Base-by-base conservation (phyloP, 345 rosid genomes). In the rapeseed (Brassica napus) region DNA sequence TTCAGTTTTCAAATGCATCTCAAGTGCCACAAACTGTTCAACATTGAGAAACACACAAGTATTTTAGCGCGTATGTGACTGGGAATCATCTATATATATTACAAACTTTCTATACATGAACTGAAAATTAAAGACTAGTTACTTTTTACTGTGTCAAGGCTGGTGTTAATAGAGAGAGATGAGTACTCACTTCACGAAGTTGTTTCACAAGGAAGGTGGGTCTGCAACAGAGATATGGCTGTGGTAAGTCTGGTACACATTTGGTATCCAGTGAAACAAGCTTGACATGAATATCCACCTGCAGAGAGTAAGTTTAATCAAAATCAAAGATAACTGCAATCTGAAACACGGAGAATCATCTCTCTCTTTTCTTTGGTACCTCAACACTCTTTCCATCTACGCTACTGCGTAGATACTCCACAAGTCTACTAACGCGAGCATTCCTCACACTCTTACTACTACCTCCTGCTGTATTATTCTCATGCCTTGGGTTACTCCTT, bases 401-500 rank as follows among this genome's bases (percentile, higher is more conserved):
- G 81, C 76, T 85, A 83, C 83, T 85, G 64, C 88, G 86, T 60
- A 94, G 89, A 82, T 92, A 86, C 23, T 92, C 92, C 39, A 87
- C 92, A 82, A 94, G 85, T 86, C 76, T 89, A 81, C 85, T 89
- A 44, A 91, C 74, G 44, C 98, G 97, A 72, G 87, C 78, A 70
- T 65, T 88, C 65, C 92, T 89, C 28, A 85, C 68, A 74, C 80
- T 88, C 87, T 92, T 92, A 79, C 73, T 85, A 82, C 81, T 87
- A 80, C 87, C 81, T 72, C 86, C 83, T 6, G 69, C 14, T 72
- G 85, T 83, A 71, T 86, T 71, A 78, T 83, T 92, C 24, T 97
- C 97, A 85, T 94, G 97, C 64, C 97, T 86, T 3, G 97, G 91
- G 84, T 90, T 86, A 86, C 98, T 94, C 81, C 98, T 85, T 67